Evolutionary conservation across 352 stramenopile species (phyloP), one percentile per base, ranked within the genome.

Genomic region (Phytopythium sindhum): DNA sequence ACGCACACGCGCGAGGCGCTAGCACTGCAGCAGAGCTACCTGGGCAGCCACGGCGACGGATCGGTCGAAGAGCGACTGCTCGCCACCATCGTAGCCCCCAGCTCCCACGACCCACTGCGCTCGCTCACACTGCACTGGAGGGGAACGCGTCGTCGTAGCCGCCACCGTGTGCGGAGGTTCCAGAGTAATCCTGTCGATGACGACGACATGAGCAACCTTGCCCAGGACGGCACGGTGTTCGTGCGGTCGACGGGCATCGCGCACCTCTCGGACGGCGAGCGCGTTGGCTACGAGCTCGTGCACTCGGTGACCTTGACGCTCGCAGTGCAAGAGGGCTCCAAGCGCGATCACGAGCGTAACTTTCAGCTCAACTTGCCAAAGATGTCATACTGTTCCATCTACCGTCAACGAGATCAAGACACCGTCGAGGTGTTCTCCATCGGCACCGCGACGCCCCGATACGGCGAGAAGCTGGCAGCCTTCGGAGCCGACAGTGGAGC

Each of bases 331-430:
- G 11, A 3, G 0, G 11, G 4, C 37, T 12, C 9, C 3, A 42
- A 42, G 11, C 9, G 11, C 37, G 37, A 3, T 17, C 15, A 47
- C 17, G 15, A 23, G 17, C 41, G 41, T 15, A 23, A 11, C 41
- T 17, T 47, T 15, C 2, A 23, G 17, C 4, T 47, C 10, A n/a
- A 7, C 10, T 7, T 15, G 4, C 31, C 47, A n/a, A 54, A 54
- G 47, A 71, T 75, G n/a, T 78, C 71, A 14, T 75, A 69, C 65
- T 78, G 71, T 65, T 78, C 70, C 61, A 61, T 78, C 51, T 78
- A 75, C 63, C 68, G 68, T 4, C 68, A 78, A 28, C 61, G 57
- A 3, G 67, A 62, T 23, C 65, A 63, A 0, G 63, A 74, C 55
- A 60, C 72, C 17, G 54, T 76, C 57, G 57, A 72, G 31, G 65